Base-by-base conservation (phyloP, 768 basidiomycete species). In the Mrakia frigida region DNA sequence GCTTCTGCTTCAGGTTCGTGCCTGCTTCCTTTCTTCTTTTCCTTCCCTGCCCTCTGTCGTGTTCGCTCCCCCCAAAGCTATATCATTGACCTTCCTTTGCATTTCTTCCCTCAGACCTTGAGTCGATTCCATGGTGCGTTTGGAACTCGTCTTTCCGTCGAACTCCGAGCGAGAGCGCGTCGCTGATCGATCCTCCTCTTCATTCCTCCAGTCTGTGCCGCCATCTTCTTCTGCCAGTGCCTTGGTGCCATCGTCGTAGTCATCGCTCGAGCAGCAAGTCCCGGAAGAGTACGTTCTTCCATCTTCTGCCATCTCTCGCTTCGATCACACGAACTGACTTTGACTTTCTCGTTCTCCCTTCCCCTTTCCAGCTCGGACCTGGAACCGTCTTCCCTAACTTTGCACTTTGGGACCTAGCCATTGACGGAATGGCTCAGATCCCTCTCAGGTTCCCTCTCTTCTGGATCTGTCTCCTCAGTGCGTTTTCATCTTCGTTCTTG, bases 191-290 rank as follows among this genome's bases (percentile, higher is more conserved):
- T 21, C 21, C 16, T 6, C 1, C 9, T 25, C 6, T 41, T 41
- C n/a, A 16, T 6, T 59, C 16, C 37, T 13, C 23, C 25, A 14
- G 94, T 97, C 35, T 94, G 93, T 79, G 93, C 92, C 3, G 96
- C 94, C 5, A 87, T 97, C 60, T 93, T 92, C 21, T 90, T 94
- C 78, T 89, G 94, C 3, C 94, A 97, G 81, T 86, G 95, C 79
- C 90, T 97, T 75, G 94, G 94, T 76, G 90, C 93, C 7, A 82
- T 92, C 37, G 92, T 93, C 83, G 94, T 96, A 74, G 96, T 96
- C 89, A 83, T 96, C 74, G 94, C 94, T 16, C 91, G 94, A 37
- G 92, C 91, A 28, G 93, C 92, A n/a, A 91, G 92, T 31, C 93
- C 93, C 7, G 92, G 94, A 81, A 86, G 89, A n/a, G 76, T 77